Conservation (phyloP, 495 filamentous ascomycete genomes). For the Durotheca rogersii region DNA sequence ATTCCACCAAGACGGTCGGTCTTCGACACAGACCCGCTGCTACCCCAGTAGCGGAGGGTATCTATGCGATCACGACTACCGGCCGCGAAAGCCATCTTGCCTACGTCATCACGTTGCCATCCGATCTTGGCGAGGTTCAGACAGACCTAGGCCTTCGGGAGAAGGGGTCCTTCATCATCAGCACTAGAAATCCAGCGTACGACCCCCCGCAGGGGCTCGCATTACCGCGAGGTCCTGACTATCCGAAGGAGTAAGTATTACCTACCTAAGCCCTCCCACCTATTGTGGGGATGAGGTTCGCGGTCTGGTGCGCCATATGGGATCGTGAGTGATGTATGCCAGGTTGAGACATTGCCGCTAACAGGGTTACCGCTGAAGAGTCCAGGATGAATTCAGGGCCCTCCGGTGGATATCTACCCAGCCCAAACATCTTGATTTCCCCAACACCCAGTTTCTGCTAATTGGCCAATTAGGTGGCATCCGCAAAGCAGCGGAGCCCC, state of each 20-base stretch:
- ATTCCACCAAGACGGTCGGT: slow-evolving; percentile 75
- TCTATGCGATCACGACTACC: slow-evolving; percentile 79
- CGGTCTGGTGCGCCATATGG: too few species aligned
- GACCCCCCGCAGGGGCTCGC: slow-evolving; percentile 62
- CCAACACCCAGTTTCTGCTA: slow-evolving; percentile 77
- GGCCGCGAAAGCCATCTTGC: slow-evolving; percentile 72
- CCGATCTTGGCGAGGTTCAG: slow-evolving; percentile 69
- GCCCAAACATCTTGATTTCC: slow-evolving; percentile 76
- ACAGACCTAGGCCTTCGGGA: slow-evolving; percentile 69
- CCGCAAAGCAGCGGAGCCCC: slow-evolving; percentile 60
- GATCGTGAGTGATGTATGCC: too few species aligned
- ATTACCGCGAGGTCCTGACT: slow-evolving; percentile 67
- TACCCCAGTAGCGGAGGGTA: slow-evolving; percentile 76
- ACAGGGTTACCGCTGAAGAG: slow-evolving; percentile 41
- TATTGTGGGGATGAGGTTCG: not conserved
- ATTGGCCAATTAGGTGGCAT: slow-evolving; percentile 71
- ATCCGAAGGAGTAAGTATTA: slow-evolving; percentile 65
- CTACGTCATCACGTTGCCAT: slow-evolving; percentile 81
- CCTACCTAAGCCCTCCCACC: not conserved
- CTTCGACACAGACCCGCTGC: slow-evolving; percentile 70
- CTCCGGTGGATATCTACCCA: slow-evolving; percentile 72
- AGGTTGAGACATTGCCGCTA: not conserved
- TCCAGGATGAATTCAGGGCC: slow-evolving; percentile 72
- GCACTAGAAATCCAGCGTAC: slow-evolving; percentile 76
- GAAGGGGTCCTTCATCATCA: slow-evolving; percentile 76